Percentiles rank a stretch among this genome's conserved stretches.
phyloP scores from a whole-genome alignment of 228 moss, liverwort and hornwort species.

The Sphagnum magellanicum region DNA sequence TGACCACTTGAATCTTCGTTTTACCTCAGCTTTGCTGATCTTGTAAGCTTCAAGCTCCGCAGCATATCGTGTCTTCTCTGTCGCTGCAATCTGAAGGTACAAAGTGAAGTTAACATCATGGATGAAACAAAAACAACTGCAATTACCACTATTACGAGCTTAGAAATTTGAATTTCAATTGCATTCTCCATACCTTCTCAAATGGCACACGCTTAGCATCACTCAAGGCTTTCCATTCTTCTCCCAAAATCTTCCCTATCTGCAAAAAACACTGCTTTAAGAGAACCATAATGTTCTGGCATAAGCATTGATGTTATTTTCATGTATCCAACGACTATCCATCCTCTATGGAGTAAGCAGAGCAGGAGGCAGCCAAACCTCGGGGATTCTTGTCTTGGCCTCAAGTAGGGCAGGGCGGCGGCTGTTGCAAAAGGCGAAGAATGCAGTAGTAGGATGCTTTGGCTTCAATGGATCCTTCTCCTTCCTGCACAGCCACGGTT shows the following conservation, averaged over 20 bases:
- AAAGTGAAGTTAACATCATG: not conserved
- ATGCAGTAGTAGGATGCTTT: constrained; percentile 68
- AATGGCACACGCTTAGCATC: constrained; percentile 46
- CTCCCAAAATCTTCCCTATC: constrained; percentile 80
- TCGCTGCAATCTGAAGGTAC: constrained; percentile 37
- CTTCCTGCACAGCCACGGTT: constrained; percentile 40
- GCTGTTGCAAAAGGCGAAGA: constrained; percentile 66
- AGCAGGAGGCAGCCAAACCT: constrained; percentile 26
- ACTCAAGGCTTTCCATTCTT: constrained; percentile 80
- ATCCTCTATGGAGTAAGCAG: no score
- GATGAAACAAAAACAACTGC: not conserved
- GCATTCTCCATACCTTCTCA: constrained; percentile 35
- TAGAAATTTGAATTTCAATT: no score
- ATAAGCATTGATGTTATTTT: no score
- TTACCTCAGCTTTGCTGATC: constrained; percentile 61
- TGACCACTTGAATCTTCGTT: not conserved
- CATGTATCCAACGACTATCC: no score
- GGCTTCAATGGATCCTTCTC: constrained; percentile 89
- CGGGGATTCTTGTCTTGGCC: constrained; percentile 53
- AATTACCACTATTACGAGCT: not conserved
- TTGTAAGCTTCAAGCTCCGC: constrained; percentile 80
- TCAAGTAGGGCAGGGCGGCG: constrained; percentile 56
- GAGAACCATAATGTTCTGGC: no score
- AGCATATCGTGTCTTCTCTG: constrained; percentile 73
- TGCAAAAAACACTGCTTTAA: constrained; percentile 9